phyloP scores from a whole-genome alignment of 768 basidiomycete species.

The Kwoniella newhampshirensis region DNA sequence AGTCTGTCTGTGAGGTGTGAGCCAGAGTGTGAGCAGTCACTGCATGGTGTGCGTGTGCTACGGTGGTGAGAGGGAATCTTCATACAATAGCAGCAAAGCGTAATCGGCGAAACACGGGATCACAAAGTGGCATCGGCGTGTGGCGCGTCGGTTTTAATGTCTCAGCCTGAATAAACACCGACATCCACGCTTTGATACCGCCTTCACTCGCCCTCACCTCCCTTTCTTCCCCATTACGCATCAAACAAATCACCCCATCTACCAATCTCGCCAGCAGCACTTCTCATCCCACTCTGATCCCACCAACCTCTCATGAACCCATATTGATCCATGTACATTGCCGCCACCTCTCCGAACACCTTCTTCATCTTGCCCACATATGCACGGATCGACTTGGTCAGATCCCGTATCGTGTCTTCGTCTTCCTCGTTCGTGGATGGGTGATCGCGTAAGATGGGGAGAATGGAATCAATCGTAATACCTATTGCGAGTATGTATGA shows the following conservation, averaged over 20 bases:
- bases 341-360: conserved; percentile 44
- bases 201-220: background rate
- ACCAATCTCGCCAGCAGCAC: conserved; percentile 37
- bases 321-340: conserved; percentile 40
- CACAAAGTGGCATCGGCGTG: background rate
- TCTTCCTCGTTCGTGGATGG: background rate
- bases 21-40: background rate
- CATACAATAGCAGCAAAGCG: too few relatives aligned
- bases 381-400: conserved; percentile 26
- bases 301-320: conserved; percentile 39
- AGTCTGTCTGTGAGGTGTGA: background rate
- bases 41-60: background rate
- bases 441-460: conserved; percentile 15
- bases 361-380: conserved; percentile 44
- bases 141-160: conserved; percentile 10
- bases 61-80: background rate
- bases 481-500: conserved; percentile 30
- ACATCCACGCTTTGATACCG: background rate
- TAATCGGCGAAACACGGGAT: background rate
- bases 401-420: conserved; percentile 9
- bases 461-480: conserved; percentile 16
- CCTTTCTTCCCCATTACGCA: conserved; percentile 2
- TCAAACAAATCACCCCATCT: conserved; percentile 40
- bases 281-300: conserved; percentile 41
- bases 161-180: conserved; percentile 4